A percentile compares a stretch with the other conserved stretches of the same genome.
Evolutionary conservation across 2,329 filamentous ascomycete genomes (phyloP).

Genomic region (Thielaviopsis cerberus): DNA sequence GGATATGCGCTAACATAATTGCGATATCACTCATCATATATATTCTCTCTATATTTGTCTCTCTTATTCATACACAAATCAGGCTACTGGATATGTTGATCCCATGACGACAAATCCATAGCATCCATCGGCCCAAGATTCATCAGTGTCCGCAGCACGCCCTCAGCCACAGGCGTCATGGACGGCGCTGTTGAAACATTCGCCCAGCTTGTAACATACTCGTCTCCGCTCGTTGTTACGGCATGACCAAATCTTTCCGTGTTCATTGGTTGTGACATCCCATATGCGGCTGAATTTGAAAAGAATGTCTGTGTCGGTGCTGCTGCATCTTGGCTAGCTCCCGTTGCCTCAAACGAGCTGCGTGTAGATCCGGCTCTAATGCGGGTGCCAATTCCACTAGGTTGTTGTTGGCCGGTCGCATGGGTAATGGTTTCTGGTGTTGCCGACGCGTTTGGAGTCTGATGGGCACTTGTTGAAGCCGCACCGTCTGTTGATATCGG

Average conservation of each 20-base stretch:
- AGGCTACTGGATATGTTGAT: constrained; percentile 15
- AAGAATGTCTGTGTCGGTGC: neutral
- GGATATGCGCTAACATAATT: too few relatives aligned
- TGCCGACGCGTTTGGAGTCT: neutral
- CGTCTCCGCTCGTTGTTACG: constrained; percentile 10
- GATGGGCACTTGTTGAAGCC: neutral
- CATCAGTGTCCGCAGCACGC: constrained; percentile 38
- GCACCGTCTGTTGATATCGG: neutral
- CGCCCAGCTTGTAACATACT: constrained; percentile 21
- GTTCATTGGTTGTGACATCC: neutral
- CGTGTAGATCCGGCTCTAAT: neutral
- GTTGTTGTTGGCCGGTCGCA: neutral
- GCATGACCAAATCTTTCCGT: constrained; percentile 5
- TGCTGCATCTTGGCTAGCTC: neutral
- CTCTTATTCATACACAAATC: neutral
- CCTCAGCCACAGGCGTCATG: constrained; percentile 38
- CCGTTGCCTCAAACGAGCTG: neutral
- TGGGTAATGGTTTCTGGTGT: neutral
- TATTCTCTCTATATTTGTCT: too few relatives aligned
- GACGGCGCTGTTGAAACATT: constrained; percentile 24
- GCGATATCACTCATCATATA: too few relatives aligned
- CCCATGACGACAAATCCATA: constrained; percentile 36
- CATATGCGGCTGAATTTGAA: neutral
- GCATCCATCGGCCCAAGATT: constrained; percentile 41
- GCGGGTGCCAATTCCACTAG: neutral